Evolutionary conservation across 2,329 filamentous ascomycete genomes (phyloP).

Genomic region (Clarireedia homoeocarpa): DNA sequence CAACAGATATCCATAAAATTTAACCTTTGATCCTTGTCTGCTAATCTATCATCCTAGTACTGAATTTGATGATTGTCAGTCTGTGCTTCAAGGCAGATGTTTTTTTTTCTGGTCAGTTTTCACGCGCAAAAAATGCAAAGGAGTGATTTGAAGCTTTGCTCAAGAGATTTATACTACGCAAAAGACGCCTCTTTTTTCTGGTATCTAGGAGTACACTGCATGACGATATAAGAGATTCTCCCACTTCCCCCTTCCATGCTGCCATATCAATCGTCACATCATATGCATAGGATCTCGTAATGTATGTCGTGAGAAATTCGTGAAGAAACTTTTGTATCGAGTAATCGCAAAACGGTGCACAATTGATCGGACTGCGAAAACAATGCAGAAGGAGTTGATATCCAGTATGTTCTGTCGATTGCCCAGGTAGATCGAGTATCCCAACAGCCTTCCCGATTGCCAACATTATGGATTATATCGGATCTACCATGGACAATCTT

Average conservation of each 20-base stretch:
- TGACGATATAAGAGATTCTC: constrained; percentile 4
- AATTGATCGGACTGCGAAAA: background rate
- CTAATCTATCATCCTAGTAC: background rate
- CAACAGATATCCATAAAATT: background rate
- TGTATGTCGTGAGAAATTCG: constrained; percentile 11
- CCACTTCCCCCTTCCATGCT: constrained; percentile 3
- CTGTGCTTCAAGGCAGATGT: background rate
- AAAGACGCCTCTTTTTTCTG: constrained; percentile 11
- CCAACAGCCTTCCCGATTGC: constrained; percentile 9
- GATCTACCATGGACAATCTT: constrained; percentile 3
- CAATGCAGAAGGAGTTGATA: constrained; percentile 10
- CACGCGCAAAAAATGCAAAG: background rate
- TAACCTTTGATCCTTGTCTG: background rate
- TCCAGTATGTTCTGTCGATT: constrained; percentile 11
- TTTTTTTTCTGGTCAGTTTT: background rate
- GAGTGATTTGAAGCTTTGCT: no score
- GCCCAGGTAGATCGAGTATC: constrained; percentile 9
- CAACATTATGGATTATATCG: constrained; percentile 11
- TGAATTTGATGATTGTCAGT: background rate
- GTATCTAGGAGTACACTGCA: constrained; percentile 18
- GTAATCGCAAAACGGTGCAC: constrained; percentile 9
- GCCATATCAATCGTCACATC: constrained; percentile 18
- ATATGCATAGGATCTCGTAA: constrained; percentile 19
- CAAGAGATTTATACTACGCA: background rate
- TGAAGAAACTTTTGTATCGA: constrained; percentile 16